These are phyloP conservation scores for Erodium maritimum DNA, from an alignment of 345 rosid species.

Conservation along the genomic window DNA sequence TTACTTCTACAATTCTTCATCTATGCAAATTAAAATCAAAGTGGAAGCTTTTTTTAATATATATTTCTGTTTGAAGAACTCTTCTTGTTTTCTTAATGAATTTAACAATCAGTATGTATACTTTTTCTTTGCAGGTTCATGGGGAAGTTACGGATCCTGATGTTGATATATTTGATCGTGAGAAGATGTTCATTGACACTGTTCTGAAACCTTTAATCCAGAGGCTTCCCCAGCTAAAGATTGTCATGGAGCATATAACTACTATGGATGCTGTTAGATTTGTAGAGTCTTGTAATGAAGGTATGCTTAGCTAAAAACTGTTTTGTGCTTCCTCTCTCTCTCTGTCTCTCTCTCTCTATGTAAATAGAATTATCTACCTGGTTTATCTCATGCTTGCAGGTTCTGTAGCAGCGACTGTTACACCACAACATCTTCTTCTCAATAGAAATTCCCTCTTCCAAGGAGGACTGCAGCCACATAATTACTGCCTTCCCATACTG, in stretches of 20 bases:
- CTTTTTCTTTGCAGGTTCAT: constrained; percentile 6
- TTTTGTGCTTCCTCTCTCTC: background rate
- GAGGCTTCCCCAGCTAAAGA: constrained; percentile 10
- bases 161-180: constrained; percentile 10
- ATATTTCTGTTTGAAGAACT: background rate
- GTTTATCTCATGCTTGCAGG: constrained; percentile 23
- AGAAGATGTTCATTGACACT: constrained; percentile 10
- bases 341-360: background rate
- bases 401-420: constrained; percentile 74
- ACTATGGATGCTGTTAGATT: constrained; percentile 11
- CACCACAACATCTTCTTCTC: constrained; percentile 92
- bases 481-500: constrained; percentile 87
- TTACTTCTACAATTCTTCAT: background rate
- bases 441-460: constrained; percentile 84
- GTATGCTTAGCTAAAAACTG: constrained; percentile 18
- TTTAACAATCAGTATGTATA: background rate
- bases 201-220: constrained; percentile 7
- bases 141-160: constrained; percentile 12
- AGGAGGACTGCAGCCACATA: constrained; percentile 92
- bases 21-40: too few relatives aligned
- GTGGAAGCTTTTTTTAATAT: background rate
- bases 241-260: constrained; percentile 11
- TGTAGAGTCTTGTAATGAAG: constrained; percentile 23
- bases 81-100: background rate
- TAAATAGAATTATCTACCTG: background rate